These are phyloP conservation scores for Fusarium beomiforme DNA, from an alignment of 2,329 filamentous ascomycete species.

Conservation along the genomic window DNA sequence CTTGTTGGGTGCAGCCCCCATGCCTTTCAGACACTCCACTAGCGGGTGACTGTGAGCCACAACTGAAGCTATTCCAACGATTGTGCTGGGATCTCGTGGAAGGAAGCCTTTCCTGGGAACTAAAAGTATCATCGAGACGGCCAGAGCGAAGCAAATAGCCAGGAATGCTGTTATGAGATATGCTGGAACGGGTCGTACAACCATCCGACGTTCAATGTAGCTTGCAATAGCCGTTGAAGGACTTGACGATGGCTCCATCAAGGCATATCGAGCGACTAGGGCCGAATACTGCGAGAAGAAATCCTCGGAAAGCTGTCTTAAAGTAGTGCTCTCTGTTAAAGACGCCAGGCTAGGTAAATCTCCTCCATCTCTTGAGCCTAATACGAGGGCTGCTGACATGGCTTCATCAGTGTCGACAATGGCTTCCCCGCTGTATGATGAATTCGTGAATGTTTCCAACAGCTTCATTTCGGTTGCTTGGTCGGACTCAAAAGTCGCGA, in stretches of 20 bases:
- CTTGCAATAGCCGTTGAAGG: slow-evolving; percentile 38
- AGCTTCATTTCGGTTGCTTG: not conserved
- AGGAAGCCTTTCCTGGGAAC: slow-evolving; percentile 49
- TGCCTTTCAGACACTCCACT: slow-evolving; percentile 48
- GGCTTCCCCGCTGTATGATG: slow-evolving; percentile 35
- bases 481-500: slow-evolving; percentile 28
- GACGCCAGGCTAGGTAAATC: slow-evolving; percentile 32
- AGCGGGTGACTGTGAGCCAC: slow-evolving; percentile 50
- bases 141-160: slow-evolving; percentile 40
- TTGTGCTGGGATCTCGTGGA: slow-evolving; percentile 48
- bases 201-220: slow-evolving; percentile 44
- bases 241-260: slow-evolving; percentile 41
- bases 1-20: slow-evolving; percentile 46
- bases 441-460: slow-evolving; percentile 1
- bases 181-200: slow-evolving; percentile 44
- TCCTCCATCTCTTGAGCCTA: slow-evolving; percentile 37
- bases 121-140: slow-evolving; percentile 21
- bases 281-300: slow-evolving; percentile 51
- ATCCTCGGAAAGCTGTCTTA: slow-evolving; percentile 42
- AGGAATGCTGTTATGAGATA: slow-evolving; percentile 47
- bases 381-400: slow-evolving; percentile 48
- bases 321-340: slow-evolving; percentile 37
- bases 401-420: slow-evolving; percentile 47
- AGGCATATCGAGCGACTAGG: slow-evolving; percentile 45
- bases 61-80: slow-evolving; percentile 50